Evolutionary conservation across 352 stramenopile species (phyloP).

Genomic region (Saprolegnia diclina): DNA sequence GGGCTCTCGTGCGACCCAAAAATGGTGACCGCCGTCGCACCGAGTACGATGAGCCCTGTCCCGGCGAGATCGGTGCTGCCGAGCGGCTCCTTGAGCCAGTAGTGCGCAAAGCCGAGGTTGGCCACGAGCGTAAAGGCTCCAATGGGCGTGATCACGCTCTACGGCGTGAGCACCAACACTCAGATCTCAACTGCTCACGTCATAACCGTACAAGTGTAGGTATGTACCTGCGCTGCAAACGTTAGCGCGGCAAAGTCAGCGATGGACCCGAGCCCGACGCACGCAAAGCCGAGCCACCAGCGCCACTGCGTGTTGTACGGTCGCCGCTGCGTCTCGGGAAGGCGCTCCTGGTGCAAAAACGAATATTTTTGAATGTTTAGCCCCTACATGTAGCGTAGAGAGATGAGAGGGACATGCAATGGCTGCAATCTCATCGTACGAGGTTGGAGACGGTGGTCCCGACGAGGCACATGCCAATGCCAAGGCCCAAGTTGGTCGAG

Average conservation of each 20-base stretch:
- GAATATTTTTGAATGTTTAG: constrained; percentile 86
- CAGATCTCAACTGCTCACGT: neutral
- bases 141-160: constrained; percentile 71
- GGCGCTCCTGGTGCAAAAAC: constrained; percentile 74
- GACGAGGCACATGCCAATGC: constrained; percentile 25
- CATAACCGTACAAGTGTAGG: neutral
- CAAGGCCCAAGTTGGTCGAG: neutral
- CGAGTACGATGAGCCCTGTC: constrained; percentile 54
- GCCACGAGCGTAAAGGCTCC: constrained; percentile 75
- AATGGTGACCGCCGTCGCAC: constrained; percentile 65
- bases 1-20: constrained; percentile 68
- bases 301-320: constrained; percentile 51
- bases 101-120: constrained; percentile 70
- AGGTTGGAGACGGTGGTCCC: constrained; percentile 24
- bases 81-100: constrained; percentile 71
- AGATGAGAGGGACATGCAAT: neutral
- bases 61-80: constrained; percentile 53
- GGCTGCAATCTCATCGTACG: neutral
- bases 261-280: constrained; percentile 58
- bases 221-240: constrained; percentile 10
- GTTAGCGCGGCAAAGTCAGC: constrained; percentile 25
- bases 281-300: constrained; percentile 62
- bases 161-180: constrained; percentile 25
- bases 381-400: constrained; percentile 28
- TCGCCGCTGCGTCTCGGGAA: constrained; percentile 28